Conservation (phyloP, 2,329 filamentous ascomycete genomes). For the Neopestalotiopsis sp. region DNA sequence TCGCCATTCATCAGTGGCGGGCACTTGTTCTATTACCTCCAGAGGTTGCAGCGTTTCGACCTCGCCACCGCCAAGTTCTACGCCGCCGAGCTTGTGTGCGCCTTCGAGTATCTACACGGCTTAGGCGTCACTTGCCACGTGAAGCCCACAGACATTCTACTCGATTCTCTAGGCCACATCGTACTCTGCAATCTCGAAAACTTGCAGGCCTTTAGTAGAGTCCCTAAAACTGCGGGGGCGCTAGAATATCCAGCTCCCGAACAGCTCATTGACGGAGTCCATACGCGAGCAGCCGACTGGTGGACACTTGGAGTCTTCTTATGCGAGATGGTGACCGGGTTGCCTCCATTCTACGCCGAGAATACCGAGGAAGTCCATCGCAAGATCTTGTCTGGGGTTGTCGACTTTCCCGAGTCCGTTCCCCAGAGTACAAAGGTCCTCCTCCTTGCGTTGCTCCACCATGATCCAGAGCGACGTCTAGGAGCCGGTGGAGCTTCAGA, state of each 20-base stretch:
- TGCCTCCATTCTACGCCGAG: not conserved
- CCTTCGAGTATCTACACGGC: not conserved
- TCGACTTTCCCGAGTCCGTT: not conserved
- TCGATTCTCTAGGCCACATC: not conserved
- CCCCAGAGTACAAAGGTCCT: not conserved
- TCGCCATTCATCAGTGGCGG: not conserved
- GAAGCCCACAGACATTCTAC: not conserved
- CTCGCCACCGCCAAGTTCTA: not conserved
- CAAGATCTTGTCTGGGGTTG: not conserved
- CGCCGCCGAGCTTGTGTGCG: not conserved
- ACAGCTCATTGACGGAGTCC: not conserved
- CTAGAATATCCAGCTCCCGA: not conserved
- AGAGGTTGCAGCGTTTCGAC: not conserved
- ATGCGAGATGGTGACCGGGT: not conserved
- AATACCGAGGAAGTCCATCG: not conserved
- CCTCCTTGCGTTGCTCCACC: not conserved
- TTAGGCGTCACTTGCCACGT: not conserved
- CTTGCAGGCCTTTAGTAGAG: not conserved
- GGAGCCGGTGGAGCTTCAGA: not conserved
- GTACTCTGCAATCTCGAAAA: not conserved
- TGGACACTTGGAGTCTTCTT: not conserved
- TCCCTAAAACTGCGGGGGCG: no score
- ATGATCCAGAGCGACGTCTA: not conserved
- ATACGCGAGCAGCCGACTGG: not conserved
- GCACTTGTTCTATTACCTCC: constrained; percentile 4